Percentiles rank a stretch among this genome's conserved stretches.
phyloP scores from a whole-genome alignment of 2,329 filamentous ascomycete species.

The Talaromyces sp. region DNA sequence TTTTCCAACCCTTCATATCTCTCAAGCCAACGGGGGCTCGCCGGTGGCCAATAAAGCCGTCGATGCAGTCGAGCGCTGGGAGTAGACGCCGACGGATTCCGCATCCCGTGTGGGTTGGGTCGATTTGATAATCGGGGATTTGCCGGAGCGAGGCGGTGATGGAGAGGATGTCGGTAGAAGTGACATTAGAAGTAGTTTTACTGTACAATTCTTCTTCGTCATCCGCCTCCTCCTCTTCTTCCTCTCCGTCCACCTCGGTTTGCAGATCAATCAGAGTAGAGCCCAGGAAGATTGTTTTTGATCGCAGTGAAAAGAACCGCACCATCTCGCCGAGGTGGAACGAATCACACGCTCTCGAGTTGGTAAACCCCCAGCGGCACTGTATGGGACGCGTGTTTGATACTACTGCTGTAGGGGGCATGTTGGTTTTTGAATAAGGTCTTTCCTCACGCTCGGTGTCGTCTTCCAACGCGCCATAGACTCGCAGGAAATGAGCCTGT shows the following conservation, averaged over 20 bases:
- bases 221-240: conserved; percentile 12
- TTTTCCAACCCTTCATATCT: conserved; percentile 14
- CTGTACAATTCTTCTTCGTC: conserved; percentile 1
- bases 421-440: conserved; percentile 2
- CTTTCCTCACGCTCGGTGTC: background rate
- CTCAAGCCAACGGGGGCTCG: conserved; percentile 26
- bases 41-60: conserved; percentile 29
- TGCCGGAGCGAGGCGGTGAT: conserved; percentile 34
- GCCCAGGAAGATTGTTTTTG: conserved; percentile 37
- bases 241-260: conserved; percentile 16
- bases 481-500: conserved; percentile 36
- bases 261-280: conserved; percentile 34
- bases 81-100: conserved; percentile 37
- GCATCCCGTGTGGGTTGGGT: conserved; percentile 36
- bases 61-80: conserved; percentile 33
- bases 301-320: conserved; percentile 36
- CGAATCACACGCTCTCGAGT: conserved; percentile 38
- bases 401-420: conserved; percentile 11
- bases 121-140: conserved; percentile 40
- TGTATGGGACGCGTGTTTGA: conserved; percentile 25
- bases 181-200: background rate
- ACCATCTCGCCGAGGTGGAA: conserved; percentile 42
- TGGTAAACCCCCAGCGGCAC: conserved; percentile 37
- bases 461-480: conserved; percentile 34
- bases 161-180: conserved; percentile 18